Conservation (phyloP, 306 rosid genomes). For the Arachis stenosperma region DNA sequence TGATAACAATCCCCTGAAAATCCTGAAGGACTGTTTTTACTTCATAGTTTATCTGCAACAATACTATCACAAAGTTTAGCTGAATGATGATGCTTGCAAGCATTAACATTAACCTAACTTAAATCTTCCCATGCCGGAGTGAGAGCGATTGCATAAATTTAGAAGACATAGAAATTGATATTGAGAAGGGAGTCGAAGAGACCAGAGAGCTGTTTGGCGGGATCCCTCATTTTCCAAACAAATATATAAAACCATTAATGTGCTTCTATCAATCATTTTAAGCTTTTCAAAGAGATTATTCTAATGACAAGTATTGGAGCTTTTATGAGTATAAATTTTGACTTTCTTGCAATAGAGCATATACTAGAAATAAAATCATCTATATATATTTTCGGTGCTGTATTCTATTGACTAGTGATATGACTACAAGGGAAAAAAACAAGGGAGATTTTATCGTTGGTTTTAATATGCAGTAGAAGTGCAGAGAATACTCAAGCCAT, state of each 20-base stretch:
- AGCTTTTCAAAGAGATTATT: too few relatives aligned
- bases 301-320: too few relatives aligned
- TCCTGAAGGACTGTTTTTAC: slow-evolving; percentile 15
- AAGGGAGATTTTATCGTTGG: too few relatives aligned
- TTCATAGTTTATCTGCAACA: slow-evolving; percentile 39
- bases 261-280: too few relatives aligned
- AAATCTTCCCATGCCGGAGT: slow-evolving; percentile 30
- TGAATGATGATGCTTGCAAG: slow-evolving; percentile 13
- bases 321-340: too few relatives aligned
- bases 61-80: slow-evolving; percentile 27
- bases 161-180: not conserved
- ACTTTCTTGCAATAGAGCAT: too few relatives aligned
- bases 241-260: not conserved
- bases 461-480: too few relatives aligned
- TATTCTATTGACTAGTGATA: too few relatives aligned
- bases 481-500: too few relatives aligned
- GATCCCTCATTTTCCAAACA: slow-evolving; percentile 38
- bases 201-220: slow-evolving; percentile 36
- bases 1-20: slow-evolving; percentile 31
- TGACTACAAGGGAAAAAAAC: too few relatives aligned
- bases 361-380: too few relatives aligned
- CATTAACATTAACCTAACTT: not conserved
- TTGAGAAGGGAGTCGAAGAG: slow-evolving; percentile 5
- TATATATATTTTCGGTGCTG: too few relatives aligned
- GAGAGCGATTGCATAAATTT: not conserved